Conservation (phyloP, 148 eudicot species). For the Rhododendron henanense region DNA sequence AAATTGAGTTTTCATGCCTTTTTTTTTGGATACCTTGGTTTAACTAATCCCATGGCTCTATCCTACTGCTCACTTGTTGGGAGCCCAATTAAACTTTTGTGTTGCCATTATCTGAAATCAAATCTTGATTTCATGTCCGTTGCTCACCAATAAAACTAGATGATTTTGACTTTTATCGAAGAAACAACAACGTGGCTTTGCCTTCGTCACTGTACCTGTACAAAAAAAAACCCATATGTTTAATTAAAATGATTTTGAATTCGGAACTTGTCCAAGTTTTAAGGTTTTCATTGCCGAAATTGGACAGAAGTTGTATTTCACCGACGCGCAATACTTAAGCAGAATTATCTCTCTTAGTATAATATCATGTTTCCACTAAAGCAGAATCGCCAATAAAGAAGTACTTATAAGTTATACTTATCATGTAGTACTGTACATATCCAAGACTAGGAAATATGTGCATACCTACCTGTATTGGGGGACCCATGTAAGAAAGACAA, state of each 20-base stretch:
- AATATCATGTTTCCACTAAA: neutral
- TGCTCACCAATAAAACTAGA: neutral
- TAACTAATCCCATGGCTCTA: fast-evolving
- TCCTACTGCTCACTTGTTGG: neutral
- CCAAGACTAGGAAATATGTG: neutral
- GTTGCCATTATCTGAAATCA: neutral
- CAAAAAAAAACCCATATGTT: neutral
- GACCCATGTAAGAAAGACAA: neutral
- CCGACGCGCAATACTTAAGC: neutral
- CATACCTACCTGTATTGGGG: neutral
- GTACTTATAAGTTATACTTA: neutral
- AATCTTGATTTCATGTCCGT: neutral
- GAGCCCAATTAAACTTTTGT: neutral
- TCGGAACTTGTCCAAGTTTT: neutral
- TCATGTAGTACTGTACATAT: neutral
- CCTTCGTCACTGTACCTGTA: neutral
- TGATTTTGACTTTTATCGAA: neutral
- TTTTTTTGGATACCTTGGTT: neutral
- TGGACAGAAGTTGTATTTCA: neutral
- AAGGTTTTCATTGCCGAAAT: neutral
- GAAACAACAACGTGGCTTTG: neutral
- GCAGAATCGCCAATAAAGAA: neutral
- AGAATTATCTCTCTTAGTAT: neutral
- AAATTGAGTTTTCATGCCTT: neutral
- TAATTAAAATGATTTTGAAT: neutral